Percentiles rank a stretch among this genome's conserved stretches.
phyloP scores from a whole-genome alignment of 305 asterid species.

The Plantago coronopus region DNA sequence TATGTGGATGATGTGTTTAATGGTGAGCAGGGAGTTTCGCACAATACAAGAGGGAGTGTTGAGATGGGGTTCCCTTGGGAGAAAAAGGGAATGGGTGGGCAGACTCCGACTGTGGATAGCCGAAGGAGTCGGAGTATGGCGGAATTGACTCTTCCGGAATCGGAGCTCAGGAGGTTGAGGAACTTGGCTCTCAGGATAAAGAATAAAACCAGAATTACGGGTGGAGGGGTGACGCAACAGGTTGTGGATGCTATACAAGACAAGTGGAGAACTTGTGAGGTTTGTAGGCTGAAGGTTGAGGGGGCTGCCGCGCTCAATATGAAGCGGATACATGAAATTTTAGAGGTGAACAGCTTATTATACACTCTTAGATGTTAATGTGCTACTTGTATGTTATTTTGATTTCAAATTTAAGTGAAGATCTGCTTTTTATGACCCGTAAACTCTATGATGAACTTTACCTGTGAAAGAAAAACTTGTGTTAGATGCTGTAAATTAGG shows the following conservation, averaged over 20 bases:
- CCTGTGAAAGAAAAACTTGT: no score
- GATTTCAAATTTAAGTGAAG: no score
- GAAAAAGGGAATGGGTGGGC: constrained; percentile 35
- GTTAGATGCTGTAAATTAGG: no score
- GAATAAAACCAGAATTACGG: constrained; percentile 63
- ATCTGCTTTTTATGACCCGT: no score
- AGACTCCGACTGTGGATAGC: constrained; percentile 45
- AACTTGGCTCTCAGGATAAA: constrained; percentile 63
- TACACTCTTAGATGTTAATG: background rate
- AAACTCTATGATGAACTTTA: no score
- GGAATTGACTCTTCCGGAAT: constrained; percentile 74
- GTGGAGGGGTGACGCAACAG: constrained; percentile 78
- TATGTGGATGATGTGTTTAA: constrained; percentile 77
- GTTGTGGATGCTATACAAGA: constrained; percentile 71
- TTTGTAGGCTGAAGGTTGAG: constrained; percentile 79
- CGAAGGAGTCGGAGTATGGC: constrained; percentile 64
- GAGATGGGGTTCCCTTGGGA: constrained; percentile 86
- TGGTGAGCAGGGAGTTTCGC: constrained; percentile 86
- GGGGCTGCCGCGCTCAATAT: constrained; percentile 93
- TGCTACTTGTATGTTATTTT: no score
- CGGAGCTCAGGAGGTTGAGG: constrained; percentile 69
- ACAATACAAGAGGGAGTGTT: constrained; percentile 38
- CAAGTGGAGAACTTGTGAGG: constrained; percentile 79
- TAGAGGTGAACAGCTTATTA: constrained; percentile 55
- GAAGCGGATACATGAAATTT: constrained; percentile 78